Conservation (phyloP, 805 yeast species). For the Candida chilensis region DNA sequence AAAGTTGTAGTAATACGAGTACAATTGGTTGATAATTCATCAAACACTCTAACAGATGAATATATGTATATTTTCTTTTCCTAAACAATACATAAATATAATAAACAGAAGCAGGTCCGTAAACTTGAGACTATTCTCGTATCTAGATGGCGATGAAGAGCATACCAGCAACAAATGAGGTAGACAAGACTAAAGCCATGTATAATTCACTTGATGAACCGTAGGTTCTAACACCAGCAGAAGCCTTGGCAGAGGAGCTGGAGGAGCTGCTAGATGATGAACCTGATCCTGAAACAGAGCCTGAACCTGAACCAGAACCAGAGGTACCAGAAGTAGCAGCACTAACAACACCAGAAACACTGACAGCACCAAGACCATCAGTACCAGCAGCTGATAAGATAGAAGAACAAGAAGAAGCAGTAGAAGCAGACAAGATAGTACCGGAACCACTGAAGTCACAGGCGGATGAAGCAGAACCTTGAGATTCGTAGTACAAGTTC, state of each 20-base stretch:
- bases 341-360: constrained; percentile 22
- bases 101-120: no score
- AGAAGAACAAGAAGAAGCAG: constrained; percentile 47
- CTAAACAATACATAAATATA: no score
- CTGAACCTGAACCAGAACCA: constrained; percentile 13
- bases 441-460: constrained; percentile 73
- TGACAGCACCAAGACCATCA: constrained; percentile 55
- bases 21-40: no score
- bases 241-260: neutral
- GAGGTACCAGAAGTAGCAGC: constrained; percentile 15
- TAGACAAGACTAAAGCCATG: neutral
- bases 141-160: no score
- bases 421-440: constrained; percentile 33
- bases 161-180: constrained; percentile 1
- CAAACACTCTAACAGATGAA: no score
- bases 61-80: no score
- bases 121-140: no score
- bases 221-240: neutral
- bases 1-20: no score
- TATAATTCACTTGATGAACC: constrained; percentile 1
- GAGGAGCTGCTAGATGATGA: constrained; percentile 12
- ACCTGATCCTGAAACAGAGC: constrained; percentile 17
- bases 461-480: constrained; percentile 33
- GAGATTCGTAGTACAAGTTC: constrained; percentile 50
- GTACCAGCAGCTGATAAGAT: constrained; percentile 58